A percentile compares a stretch with the other conserved stretches of the same genome.
Conservation (phyloP, 2,329 filamentous ascomycete genomes). For the Cladosporium austrohemisphaericum region DNA sequence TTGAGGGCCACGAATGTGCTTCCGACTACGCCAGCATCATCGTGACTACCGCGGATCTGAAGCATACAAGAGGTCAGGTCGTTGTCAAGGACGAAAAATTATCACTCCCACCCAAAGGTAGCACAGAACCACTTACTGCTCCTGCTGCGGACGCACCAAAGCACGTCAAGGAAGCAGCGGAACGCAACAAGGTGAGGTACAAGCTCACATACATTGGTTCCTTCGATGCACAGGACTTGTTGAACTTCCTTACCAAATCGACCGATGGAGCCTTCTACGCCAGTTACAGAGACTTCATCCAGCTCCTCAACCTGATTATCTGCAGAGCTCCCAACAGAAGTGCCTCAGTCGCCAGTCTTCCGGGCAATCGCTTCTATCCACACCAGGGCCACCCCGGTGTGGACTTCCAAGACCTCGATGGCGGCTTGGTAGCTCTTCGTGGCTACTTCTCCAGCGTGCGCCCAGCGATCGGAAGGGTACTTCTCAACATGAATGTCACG, state of each 20-base stretch:
- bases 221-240: constrained; percentile 39
- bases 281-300: constrained; percentile 50
- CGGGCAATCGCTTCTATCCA: constrained; percentile 53
- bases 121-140: background rate
- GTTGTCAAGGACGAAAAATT: too few relatives aligned
- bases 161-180: constrained; percentile 24
- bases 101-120: background rate
- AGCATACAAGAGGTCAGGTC: background rate
- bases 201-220: constrained; percentile 33
- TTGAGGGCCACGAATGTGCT: constrained; percentile 31
- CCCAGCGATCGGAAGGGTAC: constrained; percentile 53
- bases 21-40: constrained; percentile 41
- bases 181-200: constrained; percentile 35
- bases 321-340: constrained; percentile 45
- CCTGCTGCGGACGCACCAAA: background rate
- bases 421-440: constrained; percentile 54
- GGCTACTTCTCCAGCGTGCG: constrained; percentile 62
- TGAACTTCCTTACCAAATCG: constrained; percentile 41
- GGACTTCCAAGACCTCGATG: constrained; percentile 42
- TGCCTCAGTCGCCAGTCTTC: constrained; percentile 43
- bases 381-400: constrained; percentile 30
- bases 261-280: constrained; percentile 37
- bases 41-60: constrained; percentile 26
- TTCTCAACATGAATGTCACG: constrained; percentile 62
- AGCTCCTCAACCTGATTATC: constrained; percentile 58